A percentile compares a stretch with the other conserved stretches of the same genome.
phyloP scores from a whole-genome alignment of 768 basidiomycete species.

The Tephrocybe sp. region DNA sequence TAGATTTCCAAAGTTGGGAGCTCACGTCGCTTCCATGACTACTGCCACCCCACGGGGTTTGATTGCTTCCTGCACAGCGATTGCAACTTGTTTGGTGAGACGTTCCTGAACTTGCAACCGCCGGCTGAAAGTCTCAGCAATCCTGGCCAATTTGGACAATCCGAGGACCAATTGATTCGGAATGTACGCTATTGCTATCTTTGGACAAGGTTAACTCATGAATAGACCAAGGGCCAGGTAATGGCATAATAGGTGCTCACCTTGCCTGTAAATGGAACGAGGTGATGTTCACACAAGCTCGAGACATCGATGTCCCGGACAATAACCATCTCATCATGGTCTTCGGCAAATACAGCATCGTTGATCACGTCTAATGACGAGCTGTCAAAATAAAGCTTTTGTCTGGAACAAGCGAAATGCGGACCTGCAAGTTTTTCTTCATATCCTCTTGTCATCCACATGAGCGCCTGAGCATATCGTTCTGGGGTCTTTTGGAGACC shows the following conservation, averaged over 20 bases:
- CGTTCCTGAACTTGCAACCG: conserved; percentile 97
- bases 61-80: conserved; percentile 98
- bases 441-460: conserved; percentile 99
- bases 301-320: conserved; percentile 97
- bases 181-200: conserved; percentile 98
- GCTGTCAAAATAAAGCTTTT: conserved; percentile 4
- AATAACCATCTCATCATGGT: conserved; percentile 99
- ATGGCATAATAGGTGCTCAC: conserved; percentile 40
- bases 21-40: conserved; percentile 96
- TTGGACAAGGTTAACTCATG: conserved; percentile 17
- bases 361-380: conserved; percentile 84
- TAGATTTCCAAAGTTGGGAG: conserved; percentile 15
- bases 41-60: conserved; percentile 97
- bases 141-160: conserved; percentile 92
- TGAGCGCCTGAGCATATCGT: conserved; percentile 91
- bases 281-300: conserved; percentile 96
- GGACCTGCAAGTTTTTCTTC: conserved; percentile 90
- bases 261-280: conserved; percentile 97
- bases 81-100: conserved; percentile 94
- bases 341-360: conserved; percentile 96
- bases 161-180: conserved; percentile 94
- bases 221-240: conserved; percentile 13
- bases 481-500: conserved; percentile 91
- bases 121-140: conserved; percentile 95
- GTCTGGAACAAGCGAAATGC: conserved; percentile 15